Evolutionary conservation across 2,329 filamentous ascomycete genomes (phyloP), one percentile per base, ranked within the genome.

Genomic region (Fusarium sp.): DNA sequence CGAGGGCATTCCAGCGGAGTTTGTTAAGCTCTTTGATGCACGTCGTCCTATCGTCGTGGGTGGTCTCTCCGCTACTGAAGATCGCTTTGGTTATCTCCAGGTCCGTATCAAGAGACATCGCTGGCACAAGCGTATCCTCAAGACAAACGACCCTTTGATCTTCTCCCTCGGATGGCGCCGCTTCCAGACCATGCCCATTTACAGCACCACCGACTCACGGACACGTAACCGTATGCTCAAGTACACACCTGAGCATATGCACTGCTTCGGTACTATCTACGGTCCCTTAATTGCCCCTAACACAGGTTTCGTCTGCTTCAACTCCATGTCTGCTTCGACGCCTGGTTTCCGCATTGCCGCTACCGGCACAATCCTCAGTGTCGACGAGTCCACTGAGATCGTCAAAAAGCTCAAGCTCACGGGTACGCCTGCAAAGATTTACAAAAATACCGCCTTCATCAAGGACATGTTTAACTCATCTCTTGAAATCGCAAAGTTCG

Each of bases 331-430:
- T 1, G 89, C 92, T 64, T 88, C 91, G 74, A 95, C 90, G 47
- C 91, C 94, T 0, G 94, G 94, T 20, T 98, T 99, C 86, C 89
- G 96, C 45, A 93, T 99, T 70, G 93, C 96, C 11, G 96, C 96
- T 4, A 97, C 94, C 0, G 96, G 96, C 63, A 96, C 96, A 3
- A 93, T 99, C 6, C 83, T 98, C 67, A 94, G 91, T 75, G 96
- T 99, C 20, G 96, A 99, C 77, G 94, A 98, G 80, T 93, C 91
- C 39, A 94, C 93, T 5, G 96, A 99, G 78, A 98, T 99, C 69
- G 96, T 99, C 79, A 99, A 99, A 87, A 99, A 99, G 85, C 90
- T 99, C 76, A 99, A 99, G 80, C 87, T 99, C 47, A 97, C 94
- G 0, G 96, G 96, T 62, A 86, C 88, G 46, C 94, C 96, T 2